Percentiles rank a stretch among this genome's conserved stretches.
Evolutionary conservation across 1,139 yeast genomes (phyloP).

Genomic region (Hemisphaericaspora xylanilytica): DNA sequence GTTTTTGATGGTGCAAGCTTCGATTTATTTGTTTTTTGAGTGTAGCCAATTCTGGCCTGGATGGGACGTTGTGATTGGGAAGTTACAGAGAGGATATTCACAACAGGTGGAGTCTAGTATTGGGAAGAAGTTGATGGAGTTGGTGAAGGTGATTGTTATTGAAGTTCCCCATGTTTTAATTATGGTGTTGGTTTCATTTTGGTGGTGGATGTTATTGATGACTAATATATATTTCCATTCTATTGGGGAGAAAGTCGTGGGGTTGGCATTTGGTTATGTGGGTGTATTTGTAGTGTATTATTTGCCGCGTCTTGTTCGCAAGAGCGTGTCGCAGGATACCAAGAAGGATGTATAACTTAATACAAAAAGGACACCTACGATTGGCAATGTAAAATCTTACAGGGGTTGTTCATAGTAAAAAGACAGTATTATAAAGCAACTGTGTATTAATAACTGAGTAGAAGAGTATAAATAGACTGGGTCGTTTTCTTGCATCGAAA

Average conservation of each 20-base stretch:
- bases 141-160: conserved; percentile 14
- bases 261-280: conserved; percentile 58
- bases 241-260: conserved; percentile 66
- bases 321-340: too few species aligned
- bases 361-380: too few species aligned
- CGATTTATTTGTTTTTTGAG: conserved; percentile 70
- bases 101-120: neutral
- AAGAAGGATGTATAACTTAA: conserved; percentile 1
- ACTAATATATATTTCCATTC: conserved; percentile 87
- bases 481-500: too few species aligned
- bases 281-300: conserved; percentile 29
- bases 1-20: conserved; percentile 71
- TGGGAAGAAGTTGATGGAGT: conserved; percentile 41
- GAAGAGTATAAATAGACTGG: too few species aligned
- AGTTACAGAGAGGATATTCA: conserved; percentile 1
- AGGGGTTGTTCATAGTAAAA: too few species aligned
- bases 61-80: conserved; percentile 14
- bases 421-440: too few species aligned
- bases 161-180: conserved; percentile 46
- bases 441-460: too few species aligned
- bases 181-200: conserved; percentile 47
- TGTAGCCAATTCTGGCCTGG: conserved; percentile 41
- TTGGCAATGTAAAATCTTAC: too few species aligned
- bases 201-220: conserved; percentile 88
- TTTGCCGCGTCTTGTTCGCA: conserved; percentile 6